These are phyloP conservation scores for Fragilaria radians DNA, from an alignment of 108 stramenopile species.

Conservation along the genomic window DNA sequence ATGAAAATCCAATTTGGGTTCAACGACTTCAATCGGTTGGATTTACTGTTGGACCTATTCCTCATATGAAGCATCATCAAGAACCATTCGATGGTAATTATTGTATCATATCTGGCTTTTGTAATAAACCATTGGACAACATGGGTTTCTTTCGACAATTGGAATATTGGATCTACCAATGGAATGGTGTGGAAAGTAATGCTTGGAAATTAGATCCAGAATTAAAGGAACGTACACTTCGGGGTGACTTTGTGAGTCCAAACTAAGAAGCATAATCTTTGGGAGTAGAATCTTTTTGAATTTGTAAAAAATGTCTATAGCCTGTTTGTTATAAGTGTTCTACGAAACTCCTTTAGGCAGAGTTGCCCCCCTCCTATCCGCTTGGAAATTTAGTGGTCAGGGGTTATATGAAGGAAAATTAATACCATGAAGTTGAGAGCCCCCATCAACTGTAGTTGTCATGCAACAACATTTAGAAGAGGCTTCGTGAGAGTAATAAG, in stretches of 20 bases:
- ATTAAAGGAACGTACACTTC: constrained; percentile 52
- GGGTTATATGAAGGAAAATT: too few species aligned
- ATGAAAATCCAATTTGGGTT: constrained; percentile 43
- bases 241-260: too few species aligned
- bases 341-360: too few species aligned
- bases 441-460: too few species aligned
- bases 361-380: too few species aligned
- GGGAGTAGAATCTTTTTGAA: too few species aligned
- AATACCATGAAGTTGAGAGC: too few species aligned
- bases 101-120: constrained; percentile 81
- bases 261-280: constrained; percentile 17
- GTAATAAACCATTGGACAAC: constrained; percentile 67
- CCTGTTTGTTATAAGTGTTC: too few species aligned
- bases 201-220: constrained; percentile 81
- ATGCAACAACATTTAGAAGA: too few species aligned
- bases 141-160: constrained; percentile 77
- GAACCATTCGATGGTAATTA: constrained; percentile 90
- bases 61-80: constrained; percentile 85
- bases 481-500: too few species aligned
- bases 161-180: constrained; percentile 71
- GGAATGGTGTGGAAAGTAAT: constrained; percentile 82
- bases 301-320: too few species aligned
- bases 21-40: constrained; percentile 58
- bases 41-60: constrained; percentile 54
- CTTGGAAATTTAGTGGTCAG: too few species aligned